Percentiles rank a stretch among this genome's conserved stretches.
Evolutionary conservation across 2,329 filamentous ascomycete genomes (phyloP).

Genomic region (Xylaria sp.): DNA sequence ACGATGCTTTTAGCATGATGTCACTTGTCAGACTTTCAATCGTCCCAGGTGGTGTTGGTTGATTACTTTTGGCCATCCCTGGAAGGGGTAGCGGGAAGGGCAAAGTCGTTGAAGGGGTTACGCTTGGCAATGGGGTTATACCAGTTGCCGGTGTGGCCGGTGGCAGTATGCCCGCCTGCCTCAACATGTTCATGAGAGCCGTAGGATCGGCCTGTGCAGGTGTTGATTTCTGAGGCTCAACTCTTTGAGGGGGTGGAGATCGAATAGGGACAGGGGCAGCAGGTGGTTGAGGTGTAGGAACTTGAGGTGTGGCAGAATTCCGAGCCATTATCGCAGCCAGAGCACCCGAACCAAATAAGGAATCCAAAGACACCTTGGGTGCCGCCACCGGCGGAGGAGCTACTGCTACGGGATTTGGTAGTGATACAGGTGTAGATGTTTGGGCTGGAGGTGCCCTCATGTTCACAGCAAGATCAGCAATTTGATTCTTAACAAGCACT

Average conservation of each 20-base stretch:
- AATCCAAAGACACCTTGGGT: constrained; percentile 63
- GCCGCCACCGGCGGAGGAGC: constrained; percentile 50
- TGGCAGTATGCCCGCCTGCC: constrained; percentile 73
- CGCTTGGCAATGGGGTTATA: constrained; percentile 51
- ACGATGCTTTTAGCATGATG: constrained; percentile 70
- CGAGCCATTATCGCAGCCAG: constrained; percentile 68
- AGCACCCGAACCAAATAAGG: constrained; percentile 67
- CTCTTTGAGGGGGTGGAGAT: constrained; percentile 60
- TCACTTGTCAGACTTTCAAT: constrained; percentile 55
- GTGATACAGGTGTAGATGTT: constrained; percentile 53
- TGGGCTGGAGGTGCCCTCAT: constrained; percentile 61
- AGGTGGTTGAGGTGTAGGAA: constrained; percentile 57
- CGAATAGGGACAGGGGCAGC: constrained; percentile 55
- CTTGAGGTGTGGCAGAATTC: constrained; percentile 61
- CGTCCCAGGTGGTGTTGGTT: constrained; percentile 46
- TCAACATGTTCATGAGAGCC: constrained; percentile 73
- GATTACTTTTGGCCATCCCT: constrained; percentile 40
- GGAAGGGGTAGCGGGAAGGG: constrained; percentile 54
- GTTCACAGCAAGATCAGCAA: constrained; percentile 78
- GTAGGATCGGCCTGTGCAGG: constrained; percentile 58
- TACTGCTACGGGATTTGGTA: constrained; percentile 50
- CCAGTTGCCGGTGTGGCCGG: constrained; percentile 47
- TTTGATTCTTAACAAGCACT: constrained; percentile 84
- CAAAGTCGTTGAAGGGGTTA: constrained; percentile 48
- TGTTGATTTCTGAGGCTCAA: constrained; percentile 53